These are phyloP conservation scores for Mariannaea elegans DNA, from an alignment of 2,329 filamentous ascomycete genomes.

Conservation along the genomic window DNA sequence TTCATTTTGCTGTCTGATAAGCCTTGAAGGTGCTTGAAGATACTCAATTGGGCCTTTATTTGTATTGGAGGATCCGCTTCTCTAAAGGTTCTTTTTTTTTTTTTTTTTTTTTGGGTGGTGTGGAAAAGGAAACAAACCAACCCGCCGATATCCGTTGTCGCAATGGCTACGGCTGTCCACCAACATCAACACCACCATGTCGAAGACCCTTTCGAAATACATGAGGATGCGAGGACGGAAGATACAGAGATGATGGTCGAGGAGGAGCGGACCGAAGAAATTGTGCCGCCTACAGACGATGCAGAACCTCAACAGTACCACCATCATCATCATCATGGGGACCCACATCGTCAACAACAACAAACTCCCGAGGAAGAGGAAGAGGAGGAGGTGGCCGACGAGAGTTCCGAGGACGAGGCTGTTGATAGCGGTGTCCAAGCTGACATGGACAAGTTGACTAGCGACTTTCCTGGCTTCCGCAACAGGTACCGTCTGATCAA, in stretches of 20 bases:
- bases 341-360: slow-evolving; percentile 25
- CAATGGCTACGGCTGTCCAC: slow-evolving; percentile 36
- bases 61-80: not conserved
- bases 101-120: not conserved
- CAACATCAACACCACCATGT: slow-evolving; percentile 42
- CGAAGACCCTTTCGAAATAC: slow-evolving; percentile 56
- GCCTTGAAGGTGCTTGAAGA: not conserved
- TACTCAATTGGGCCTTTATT: slow-evolving; percentile 1
- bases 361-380: slow-evolving; percentile 39
- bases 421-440: slow-evolving; percentile 76
- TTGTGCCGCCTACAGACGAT: slow-evolving; percentile 32
- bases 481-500: slow-evolving; percentile 91
- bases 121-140: slow-evolving; percentile 11
- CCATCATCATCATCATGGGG: slow-evolving; percentile 27
- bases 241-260: slow-evolving; percentile 61
- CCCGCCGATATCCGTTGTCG: not conserved
- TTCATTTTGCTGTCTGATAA: slow-evolving; percentile 4
- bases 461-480: slow-evolving; percentile 84
- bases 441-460: slow-evolving; percentile 87
- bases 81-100: not conserved
- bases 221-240: slow-evolving; percentile 60
- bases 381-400: slow-evolving; percentile 51
- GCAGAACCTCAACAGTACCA: slow-evolving; percentile 39
- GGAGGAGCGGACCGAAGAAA: slow-evolving; percentile 44
- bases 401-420: slow-evolving; percentile 66